Conservation (phyloP, 177 flowering plant species). For the Vitis hybrid region DNA sequence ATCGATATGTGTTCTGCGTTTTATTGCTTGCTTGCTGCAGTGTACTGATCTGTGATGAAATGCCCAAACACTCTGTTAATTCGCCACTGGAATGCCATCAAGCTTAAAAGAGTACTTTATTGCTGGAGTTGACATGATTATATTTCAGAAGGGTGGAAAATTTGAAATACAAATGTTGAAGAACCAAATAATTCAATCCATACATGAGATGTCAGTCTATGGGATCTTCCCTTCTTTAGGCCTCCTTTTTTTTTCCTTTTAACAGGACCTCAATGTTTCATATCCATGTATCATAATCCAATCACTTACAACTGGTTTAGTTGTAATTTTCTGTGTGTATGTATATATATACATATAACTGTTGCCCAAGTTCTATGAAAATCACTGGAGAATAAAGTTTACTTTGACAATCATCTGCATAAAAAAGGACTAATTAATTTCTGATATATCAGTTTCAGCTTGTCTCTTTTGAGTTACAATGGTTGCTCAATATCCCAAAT, state of each 20-base stretch:
- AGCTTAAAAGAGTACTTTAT: neutral
- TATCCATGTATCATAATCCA: neutral
- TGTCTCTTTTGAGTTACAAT: neutral
- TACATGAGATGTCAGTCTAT: neutral
- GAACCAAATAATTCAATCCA: neutral
- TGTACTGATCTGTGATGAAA: too few species aligned
- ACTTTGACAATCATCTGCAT: neutral
- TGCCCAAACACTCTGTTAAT: too few species aligned
- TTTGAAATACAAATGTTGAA: neutral
- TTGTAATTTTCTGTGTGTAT: neutral
- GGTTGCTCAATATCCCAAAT: neutral
- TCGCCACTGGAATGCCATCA: too few species aligned
- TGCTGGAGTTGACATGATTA: neutral
- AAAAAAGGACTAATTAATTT: too few species aligned
- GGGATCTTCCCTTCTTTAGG: neutral
- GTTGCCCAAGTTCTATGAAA: neutral
- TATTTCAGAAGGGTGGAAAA: neutral
- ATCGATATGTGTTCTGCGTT: too few species aligned
- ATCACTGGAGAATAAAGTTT: neutral
- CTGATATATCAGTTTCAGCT: neutral
- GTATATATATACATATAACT: neutral
- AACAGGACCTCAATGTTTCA: neutral
- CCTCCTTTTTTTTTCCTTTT: neutral
- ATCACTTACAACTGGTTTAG: neutral
- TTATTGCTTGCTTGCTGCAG: too few species aligned